Evolutionary conservation across 1,139 yeast species (phyloP).

Genomic region (Geotrichum aggregatum): DNA sequence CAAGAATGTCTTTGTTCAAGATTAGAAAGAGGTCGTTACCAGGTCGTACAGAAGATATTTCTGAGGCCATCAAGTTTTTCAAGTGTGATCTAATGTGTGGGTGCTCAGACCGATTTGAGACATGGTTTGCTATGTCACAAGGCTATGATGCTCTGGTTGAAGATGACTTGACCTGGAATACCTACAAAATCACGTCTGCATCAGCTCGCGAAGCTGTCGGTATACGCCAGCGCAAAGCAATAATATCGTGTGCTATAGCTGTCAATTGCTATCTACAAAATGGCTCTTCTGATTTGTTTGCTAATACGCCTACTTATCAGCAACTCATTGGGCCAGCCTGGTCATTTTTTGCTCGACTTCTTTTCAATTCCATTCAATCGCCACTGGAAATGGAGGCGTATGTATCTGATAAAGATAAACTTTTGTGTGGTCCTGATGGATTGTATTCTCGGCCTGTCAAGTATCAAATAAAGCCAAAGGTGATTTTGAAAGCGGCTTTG

Average conservation of each 20-base stretch:
- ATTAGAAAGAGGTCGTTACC: constrained; percentile 67
- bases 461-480: constrained; percentile 29
- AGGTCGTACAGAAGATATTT: constrained; percentile 76
- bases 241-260: constrained; percentile 75
- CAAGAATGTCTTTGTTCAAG: constrained; percentile 62
- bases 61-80: constrained; percentile 63
- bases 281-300: constrained; percentile 22
- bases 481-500: constrained; percentile 30
- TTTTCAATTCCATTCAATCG: constrained; percentile 51
- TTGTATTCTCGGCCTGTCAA: constrained; percentile 28
- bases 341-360: constrained; percentile 55
- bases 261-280: constrained; percentile 46
- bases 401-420: constrained; percentile 27
- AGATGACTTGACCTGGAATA: constrained; percentile 85
- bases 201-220: constrained; percentile 66
- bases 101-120: constrained; percentile 60
- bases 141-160: constrained; percentile 77
- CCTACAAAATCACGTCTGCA: constrained; percentile 67
- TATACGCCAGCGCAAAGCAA: constrained; percentile 60
- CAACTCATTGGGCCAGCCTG: constrained; percentile 49
- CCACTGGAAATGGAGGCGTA: constrained; percentile 58
- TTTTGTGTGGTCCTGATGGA: constrained; percentile 32
- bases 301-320: constrained; percentile 32
- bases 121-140: constrained; percentile 83
- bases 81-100: constrained; percentile 64